These are phyloP conservation scores for Paramecium octaurelia DNA, from an alignment of 73 alveolate genomes.

Conservation along the genomic window DNA sequence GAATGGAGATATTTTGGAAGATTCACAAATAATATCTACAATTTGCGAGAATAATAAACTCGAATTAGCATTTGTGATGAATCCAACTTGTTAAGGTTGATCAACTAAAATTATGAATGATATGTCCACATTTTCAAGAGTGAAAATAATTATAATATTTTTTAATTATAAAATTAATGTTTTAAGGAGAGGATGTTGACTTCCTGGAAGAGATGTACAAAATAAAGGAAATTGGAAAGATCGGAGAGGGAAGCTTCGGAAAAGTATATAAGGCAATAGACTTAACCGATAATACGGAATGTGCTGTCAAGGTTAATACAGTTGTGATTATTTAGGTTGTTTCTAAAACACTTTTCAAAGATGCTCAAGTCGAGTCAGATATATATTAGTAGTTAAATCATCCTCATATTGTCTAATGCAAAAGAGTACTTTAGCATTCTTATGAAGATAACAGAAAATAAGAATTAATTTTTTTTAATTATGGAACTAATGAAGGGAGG, in stretches of 20 bases:
- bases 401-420: slow-evolving; percentile 51
- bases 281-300: not conserved
- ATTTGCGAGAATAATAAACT: not conserved
- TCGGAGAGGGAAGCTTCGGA: slow-evolving; percentile 25
- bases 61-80: not conserved
- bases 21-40: not conserved
- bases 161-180: not conserved
- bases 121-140: not conserved
- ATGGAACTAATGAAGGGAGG: slow-evolving; percentile 87
- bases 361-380: slow-evolving; percentile 7
- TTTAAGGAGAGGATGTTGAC: slow-evolving; percentile 4
- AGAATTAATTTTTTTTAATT: slow-evolving; percentile 57
- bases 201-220: slow-evolving; percentile 25
- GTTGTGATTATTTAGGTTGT: not conserved
- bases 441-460: slow-evolving; percentile 28
- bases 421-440: slow-evolving; percentile 31
- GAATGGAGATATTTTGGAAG: not conserved
- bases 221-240: not conserved
- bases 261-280: slow-evolving; percentile 10
- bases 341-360: not conserved
- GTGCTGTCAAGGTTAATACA: slow-evolving; percentile 1
- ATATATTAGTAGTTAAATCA: slow-evolving; percentile 41
- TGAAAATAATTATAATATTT: not conserved
- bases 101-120: too few relatives aligned
- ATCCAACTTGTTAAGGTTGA: too few relatives aligned